Base-by-base conservation (phyloP, 371 early-diverging fungal genomes). In the Mucor indicus region DNA sequence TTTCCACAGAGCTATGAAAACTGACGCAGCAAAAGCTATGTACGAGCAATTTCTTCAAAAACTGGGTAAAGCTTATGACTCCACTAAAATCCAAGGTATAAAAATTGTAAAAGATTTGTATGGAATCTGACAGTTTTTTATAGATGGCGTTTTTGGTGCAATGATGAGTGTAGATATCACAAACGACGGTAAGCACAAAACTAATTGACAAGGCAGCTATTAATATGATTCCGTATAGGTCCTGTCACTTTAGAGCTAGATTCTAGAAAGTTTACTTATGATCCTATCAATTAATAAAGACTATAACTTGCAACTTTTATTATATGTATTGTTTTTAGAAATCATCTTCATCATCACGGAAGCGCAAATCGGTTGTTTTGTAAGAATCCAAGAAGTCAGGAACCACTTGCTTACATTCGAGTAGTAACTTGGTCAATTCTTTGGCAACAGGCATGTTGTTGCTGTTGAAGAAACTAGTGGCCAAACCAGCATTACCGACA, bases 91-190 rank as follows among this genome's bases (percentile, higher is more conserved):
- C 35, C 70, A 90, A 80, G 87, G 87, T 85, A 74, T 13, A 16
- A 16, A 37, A 19, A 37, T 16, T 9, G 16, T 16, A 16, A 37
- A 37, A 4, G 2, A 37, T 9, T 12, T 21, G 8, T 29, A 29
- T 8, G 12, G 30, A 8, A 29, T 27, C 7, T 27, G 29, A 5
- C 29, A 7, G 11, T 27, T 27, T n/a, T 19, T 43, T 35, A 15
- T 54, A 84, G 88, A 89, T 63, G 92, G 89, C 7, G 75, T 67
- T 38, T 89, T 91, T 66, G 89, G 90, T 6, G 90, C 85, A 4
- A 87, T 88, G 92, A 93, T 94, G 94, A 47, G 77, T 41, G 94
- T 95, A 12, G 77, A 77, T 30, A 78, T 95, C 58, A 75, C 77
- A 10, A 95, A 95, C 63, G 95, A 91, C 43, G 85, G 86, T 68